Conservation (phyloP, 306 rosid species). For the Aeschynomene evenia region DNA sequence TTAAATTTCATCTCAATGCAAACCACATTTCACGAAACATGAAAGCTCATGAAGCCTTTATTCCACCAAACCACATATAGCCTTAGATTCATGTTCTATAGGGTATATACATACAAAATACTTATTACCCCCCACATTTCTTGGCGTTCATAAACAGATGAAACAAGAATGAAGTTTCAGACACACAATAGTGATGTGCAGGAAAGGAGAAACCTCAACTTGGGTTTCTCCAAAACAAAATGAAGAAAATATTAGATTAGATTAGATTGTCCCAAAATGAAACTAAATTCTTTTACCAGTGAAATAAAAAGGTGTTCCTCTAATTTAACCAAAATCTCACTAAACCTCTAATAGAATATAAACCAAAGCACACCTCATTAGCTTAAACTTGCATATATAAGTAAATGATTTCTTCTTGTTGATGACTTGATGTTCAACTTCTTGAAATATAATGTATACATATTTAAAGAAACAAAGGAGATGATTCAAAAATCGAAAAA, state of each 20-base stretch:
- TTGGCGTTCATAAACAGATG: constrained; percentile 20
- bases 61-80: constrained; percentile 14
- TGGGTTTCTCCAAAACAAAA: constrained; percentile 51
- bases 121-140: neutral
- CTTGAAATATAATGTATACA: neutral
- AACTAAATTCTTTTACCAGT: constrained; percentile 34
- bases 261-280: constrained; percentile 42
- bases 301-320: constrained; percentile 32
- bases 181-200: no score
- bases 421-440: neutral
- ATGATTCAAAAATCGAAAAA: constrained; percentile 16
- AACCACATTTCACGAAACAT: no score
- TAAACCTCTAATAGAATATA: constrained; percentile 33
- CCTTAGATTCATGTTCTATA: constrained; percentile 24
- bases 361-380: constrained; percentile 30
- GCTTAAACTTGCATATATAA: constrained; percentile 25
- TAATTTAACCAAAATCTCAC: constrained; percentile 46
- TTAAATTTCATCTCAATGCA: constrained; percentile 28
- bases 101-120: neutral
- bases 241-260: constrained; percentile 25
- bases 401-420: neutral
- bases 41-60: constrained; percentile 10
- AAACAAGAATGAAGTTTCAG: no score
- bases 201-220: constrained; percentile 51
- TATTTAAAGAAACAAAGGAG: constrained; percentile 7